Evolutionary conservation across 257 asterid genomes (phyloP).

Genomic region (Solanum bulbocastanum): DNA sequence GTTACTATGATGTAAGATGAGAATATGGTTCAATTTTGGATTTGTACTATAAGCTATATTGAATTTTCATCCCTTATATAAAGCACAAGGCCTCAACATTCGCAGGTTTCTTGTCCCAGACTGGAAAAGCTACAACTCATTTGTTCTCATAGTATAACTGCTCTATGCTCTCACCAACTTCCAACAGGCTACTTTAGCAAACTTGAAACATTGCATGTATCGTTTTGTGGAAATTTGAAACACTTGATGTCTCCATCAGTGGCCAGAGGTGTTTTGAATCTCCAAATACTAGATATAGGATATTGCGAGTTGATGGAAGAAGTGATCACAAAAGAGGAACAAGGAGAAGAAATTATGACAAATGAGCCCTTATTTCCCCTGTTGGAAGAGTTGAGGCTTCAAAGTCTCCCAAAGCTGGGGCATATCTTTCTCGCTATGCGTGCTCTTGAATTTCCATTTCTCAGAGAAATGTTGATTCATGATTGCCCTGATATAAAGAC

Average conservation of each 20-base stretch:
- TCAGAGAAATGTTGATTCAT: neutral
- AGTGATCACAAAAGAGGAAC: neutral
- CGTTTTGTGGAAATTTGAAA: neutral
- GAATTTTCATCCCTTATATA: neutral
- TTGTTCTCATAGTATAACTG: neutral
- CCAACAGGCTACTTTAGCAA: neutral
- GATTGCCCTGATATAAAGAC: neutral
- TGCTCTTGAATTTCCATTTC: neutral
- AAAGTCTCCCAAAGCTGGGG: neutral
- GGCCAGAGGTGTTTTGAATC: neutral
- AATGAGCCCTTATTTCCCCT: neutral
- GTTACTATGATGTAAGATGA: neutral
- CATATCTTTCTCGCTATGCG: neutral
- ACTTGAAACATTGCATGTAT: neutral
- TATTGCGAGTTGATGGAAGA: neutral
- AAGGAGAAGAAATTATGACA: neutral
- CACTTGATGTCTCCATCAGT: neutral
- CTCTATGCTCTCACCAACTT: neutral
- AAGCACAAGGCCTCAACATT: neutral
- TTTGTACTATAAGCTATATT: neutral
- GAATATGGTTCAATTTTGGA: neutral
- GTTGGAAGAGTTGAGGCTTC: neutral
- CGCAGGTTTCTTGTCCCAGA: neutral
- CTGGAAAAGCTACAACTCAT: neutral
- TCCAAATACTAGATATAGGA: neutral